phyloP scores from a whole-genome alignment of 768 basidiomycete genomes.

The Tricholoma matsutake region DNA sequence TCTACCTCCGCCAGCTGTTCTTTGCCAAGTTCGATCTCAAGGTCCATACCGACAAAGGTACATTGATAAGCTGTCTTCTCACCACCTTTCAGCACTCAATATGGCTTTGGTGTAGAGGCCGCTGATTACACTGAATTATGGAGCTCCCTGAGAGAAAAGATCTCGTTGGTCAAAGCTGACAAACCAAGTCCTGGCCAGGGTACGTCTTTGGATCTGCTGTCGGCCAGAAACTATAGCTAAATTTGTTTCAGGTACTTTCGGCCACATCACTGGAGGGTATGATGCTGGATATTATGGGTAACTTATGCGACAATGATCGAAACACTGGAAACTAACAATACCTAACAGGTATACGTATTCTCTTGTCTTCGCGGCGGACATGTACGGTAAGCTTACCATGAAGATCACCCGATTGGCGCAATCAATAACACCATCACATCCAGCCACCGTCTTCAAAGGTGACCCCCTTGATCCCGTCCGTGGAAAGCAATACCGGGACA shows the following conservation, averaged over 20 bases:
- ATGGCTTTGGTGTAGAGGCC: conserved; percentile 34
- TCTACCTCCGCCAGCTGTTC: conserved; percentile 81
- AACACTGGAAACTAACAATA: neutral
- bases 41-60: conserved; percentile 69
- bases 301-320: neutral
- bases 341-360: conserved; percentile 62
- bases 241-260: conserved; percentile 51
- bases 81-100: neutral
- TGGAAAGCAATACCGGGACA: conserved; percentile 68
- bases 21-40: conserved; percentile 78
- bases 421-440: neutral
- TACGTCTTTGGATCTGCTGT: neutral
- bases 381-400: conserved; percentile 40
- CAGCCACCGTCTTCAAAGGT: conserved; percentile 74
- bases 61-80: conserved; percentile 3
- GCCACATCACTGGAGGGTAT: conserved; percentile 75
- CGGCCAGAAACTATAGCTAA: neutral
- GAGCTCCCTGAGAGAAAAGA: conserved; percentile 66
- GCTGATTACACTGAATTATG: conserved; percentile 78
- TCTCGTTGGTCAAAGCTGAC: conserved; percentile 65
- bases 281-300: conserved; percentile 67
- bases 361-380: conserved; percentile 58
- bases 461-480: conserved; percentile 70
- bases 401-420: neutral
- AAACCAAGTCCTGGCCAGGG: conserved; percentile 67